Percentiles rank a stretch among this genome's conserved stretches.
These are phyloP conservation scores for Epichloe coenophiala DNA, from an alignment of 2,329 filamentous ascomycete genomes.

Conservation along the genomic window DNA sequence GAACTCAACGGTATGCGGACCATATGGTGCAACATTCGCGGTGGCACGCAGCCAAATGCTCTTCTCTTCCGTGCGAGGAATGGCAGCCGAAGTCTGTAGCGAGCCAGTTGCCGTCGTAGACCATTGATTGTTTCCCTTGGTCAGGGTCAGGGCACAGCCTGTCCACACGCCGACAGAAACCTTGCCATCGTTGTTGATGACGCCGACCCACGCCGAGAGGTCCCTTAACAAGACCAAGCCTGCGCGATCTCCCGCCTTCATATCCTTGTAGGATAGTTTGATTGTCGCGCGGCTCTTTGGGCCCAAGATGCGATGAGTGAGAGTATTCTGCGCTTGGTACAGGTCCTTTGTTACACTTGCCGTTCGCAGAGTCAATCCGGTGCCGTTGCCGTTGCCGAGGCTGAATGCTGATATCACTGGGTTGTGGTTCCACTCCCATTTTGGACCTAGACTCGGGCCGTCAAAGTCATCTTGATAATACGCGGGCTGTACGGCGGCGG, in stretches of 20 bases:
- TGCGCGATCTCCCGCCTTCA: neutral
- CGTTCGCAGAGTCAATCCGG: neutral
- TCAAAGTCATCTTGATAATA: neutral
- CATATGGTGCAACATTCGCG: neutral
- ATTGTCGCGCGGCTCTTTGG: neutral
- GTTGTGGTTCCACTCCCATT: conserved; percentile 1
- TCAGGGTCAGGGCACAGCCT: neutral
- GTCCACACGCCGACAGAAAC: neutral
- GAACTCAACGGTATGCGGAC: neutral
- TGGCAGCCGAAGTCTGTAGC: neutral
- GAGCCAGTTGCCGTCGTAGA: neutral
- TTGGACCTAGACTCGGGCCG: neutral
- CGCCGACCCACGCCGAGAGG: neutral
- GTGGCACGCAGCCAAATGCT: neutral
- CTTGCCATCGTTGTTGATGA: neutral
- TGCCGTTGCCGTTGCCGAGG: neutral
- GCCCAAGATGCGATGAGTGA: neutral
- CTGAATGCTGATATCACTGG: neutral
- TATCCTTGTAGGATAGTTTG: neutral
- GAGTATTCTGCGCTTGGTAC: neutral
- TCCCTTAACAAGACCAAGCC: neutral
- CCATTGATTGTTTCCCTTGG: neutral
- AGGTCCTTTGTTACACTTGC: neutral
- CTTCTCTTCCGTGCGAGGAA: neutral
- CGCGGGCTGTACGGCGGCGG: neutral